Base-by-base conservation (phyloP, 2,329 filamentous ascomycete genomes). In the Fusarium succisae region DNA sequence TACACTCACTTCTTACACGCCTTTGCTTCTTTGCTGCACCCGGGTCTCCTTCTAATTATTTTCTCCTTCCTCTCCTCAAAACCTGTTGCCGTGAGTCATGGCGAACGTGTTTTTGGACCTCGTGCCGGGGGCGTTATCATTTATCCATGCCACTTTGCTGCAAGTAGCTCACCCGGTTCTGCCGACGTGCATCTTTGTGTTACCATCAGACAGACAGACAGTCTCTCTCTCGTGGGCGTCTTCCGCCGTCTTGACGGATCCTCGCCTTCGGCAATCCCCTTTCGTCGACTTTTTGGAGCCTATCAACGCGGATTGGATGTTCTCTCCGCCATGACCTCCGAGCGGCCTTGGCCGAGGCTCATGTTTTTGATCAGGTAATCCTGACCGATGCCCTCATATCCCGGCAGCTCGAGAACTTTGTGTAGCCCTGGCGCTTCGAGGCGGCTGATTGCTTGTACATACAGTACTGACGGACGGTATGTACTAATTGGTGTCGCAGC, bases 391-490 rank as follows among this genome's bases (percentile, higher is more conserved):
- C 24, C 22, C 18, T 45, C 28, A 48, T 47, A 77, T 75, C 70
- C 72, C 66, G 41, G 76, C 60, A 76, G 66, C 59, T 61, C 62
- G 66, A 72, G 53, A 72, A 66, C 64, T 66, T 64, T 76, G 68
- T 77, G 73, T 74, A 69, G 70, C 74, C 67, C 61, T 60, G 74
- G 68, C 69, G 65, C 67, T 73, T 77, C 58, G 53, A 63, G 67
- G 72, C 76, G 66, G 74, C 70, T 78, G 76, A 76, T 74, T 66
- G 62, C 66, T 71, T 57, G 73, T 77, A 56, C 66, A 60, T 76
- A 58, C 26, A 30, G 45, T 22, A 30, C 45, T 30, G 22, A 35
- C 32, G 14, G 24, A 28, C 20, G 28, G 45, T 26, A 26, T 45
- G 76, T 75, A 58, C 68, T 67, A 72, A 72, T 75, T 58, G 72